phyloP scores from a whole-genome alignment of 805 yeast species.

The Lachancea nothofagi region DNA sequence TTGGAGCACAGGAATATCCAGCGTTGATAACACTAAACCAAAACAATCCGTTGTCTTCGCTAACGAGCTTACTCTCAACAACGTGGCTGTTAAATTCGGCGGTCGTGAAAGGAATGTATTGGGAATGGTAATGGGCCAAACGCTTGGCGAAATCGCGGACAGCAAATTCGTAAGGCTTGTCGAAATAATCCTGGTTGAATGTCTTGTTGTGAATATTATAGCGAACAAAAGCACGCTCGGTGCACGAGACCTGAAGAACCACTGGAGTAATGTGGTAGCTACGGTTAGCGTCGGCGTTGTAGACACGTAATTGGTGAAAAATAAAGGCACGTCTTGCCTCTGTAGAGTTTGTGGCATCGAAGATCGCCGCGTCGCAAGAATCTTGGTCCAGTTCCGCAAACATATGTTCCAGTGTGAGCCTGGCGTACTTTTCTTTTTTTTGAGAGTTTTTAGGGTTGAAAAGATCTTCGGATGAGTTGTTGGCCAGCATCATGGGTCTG shows the following conservation, averaged over 20 bases:
- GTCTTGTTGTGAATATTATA: conserved; percentile 64
- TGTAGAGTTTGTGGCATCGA: conserved; percentile 57
- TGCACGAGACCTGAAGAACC: conserved; percentile 55
- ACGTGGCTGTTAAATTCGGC: conserved; percentile 20
- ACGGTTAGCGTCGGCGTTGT: conserved; percentile 12
- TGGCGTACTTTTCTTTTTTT: conserved; percentile 48
- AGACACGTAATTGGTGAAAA: conserved; percentile 21
- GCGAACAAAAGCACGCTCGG: conserved; percentile 45
- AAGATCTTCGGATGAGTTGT: conserved; percentile 36
- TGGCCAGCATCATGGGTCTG: conserved; percentile 24
- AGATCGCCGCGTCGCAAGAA: conserved; percentile 48
- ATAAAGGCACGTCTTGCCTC: conserved; percentile 35
- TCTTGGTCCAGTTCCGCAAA: conserved; percentile 39
- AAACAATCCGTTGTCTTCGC: conserved; percentile 17
- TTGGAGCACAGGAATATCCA: conserved; percentile 14
- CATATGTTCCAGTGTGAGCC: conserved; percentile 43
- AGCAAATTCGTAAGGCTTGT: conserved; percentile 46
- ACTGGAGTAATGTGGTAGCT: conserved; percentile 40
- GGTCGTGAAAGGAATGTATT: conserved; percentile 25
- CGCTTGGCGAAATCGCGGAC: conserved; percentile 56
- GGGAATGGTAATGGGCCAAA: conserved; percentile 42
- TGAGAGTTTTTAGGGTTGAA: conserved; percentile 39
- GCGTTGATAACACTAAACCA: conserved; percentile 22
- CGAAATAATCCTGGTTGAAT: conserved; percentile 53
- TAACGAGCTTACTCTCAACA: conserved; percentile 10